Evolutionary conservation across 139 green algal genomes (phyloP).

Genomic region (Picochlorum sp.): DNA sequence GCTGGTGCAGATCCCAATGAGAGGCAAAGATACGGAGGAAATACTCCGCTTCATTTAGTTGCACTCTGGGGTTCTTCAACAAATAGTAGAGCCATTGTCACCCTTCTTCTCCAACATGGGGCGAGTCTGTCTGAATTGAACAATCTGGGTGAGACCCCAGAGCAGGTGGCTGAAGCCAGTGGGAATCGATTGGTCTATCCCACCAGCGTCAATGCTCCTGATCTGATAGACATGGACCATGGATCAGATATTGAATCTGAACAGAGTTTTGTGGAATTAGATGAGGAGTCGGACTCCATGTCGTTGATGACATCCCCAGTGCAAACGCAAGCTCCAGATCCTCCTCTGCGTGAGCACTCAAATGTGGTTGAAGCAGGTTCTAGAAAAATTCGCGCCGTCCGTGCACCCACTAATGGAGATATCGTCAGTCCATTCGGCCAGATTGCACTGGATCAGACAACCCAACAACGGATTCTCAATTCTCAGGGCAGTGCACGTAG

Average conservation of each 20-base stretch:
- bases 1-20: conserved; percentile 5
- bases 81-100: background rate
- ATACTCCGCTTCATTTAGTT: conserved; percentile 5
- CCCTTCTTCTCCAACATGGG: background rate
- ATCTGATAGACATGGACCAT: background rate
- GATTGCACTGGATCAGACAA: background rate
- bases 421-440: background rate
- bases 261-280: background rate
- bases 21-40: background rate
- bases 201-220: background rate
- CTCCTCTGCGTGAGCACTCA: background rate
- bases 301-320: background rate
- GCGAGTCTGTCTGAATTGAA: conserved; percentile 1
- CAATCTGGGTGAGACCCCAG: conserved; percentile 1
- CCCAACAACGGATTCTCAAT: background rate
- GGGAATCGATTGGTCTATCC: background rate
- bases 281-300: background rate
- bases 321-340: background rate
- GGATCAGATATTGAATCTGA: too few relatives aligned
- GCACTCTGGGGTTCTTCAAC: background rate
- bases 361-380: too few relatives aligned
- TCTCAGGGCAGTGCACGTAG: background rate
- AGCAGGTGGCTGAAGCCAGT: background rate
- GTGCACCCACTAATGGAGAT: background rate
- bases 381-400: background rate